Conservation (phyloP, 140 eudicot species). For the Cichorium intybus region DNA sequence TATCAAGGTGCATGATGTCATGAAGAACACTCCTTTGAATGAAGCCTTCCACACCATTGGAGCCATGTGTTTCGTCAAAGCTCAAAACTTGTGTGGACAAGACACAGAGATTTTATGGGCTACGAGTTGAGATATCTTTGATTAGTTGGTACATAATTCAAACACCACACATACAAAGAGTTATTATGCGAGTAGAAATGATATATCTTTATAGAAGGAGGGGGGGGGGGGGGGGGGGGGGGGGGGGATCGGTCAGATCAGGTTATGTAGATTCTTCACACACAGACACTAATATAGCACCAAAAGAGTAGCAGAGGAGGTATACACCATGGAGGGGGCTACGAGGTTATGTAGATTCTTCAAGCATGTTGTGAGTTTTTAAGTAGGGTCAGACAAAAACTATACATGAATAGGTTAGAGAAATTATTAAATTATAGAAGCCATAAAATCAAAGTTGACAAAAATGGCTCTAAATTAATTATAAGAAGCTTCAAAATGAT, state of each 20-base stretch:
- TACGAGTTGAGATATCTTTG: background rate
- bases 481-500: conserved; percentile 14
- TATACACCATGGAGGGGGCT: background rate
- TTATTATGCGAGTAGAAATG: no score
- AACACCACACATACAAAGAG: background rate
- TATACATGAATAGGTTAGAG: conserved; percentile 16
- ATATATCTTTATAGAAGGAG: no score
- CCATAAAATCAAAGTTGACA: conserved; percentile 27
- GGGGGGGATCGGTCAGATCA: no score
- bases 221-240: no score
- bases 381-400: conserved; percentile 13
- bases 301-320: background rate
- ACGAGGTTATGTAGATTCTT: background rate
- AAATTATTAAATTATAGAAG: conserved; percentile 7
- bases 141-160: background rate
- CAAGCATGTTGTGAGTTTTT: background rate
- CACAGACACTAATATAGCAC: background rate
- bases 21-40: conserved; percentile 38
- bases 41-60: conserved; percentile 25
- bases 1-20: conserved; percentile 38
- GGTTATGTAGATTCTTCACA: no score
- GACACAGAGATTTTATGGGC: background rate
- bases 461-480: conserved; percentile 12
- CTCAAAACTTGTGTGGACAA: no score
- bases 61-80: conserved; percentile 20